Base-by-base conservation (phyloP, 345 rosid species). In the Salix caprea region DNA sequence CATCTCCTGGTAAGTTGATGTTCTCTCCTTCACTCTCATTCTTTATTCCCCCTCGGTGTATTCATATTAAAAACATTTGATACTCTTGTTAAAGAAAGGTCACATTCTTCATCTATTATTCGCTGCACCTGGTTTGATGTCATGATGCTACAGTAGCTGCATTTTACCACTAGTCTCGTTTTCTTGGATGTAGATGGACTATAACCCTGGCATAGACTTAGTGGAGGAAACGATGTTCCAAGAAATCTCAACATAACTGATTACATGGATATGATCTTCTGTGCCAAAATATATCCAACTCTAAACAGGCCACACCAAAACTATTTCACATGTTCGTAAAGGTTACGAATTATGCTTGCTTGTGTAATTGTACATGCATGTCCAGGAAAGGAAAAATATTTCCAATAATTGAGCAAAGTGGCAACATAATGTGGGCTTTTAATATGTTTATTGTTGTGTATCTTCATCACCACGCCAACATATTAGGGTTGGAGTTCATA, bases 1-100 rank as follows among this genome's bases (percentile, higher is more conserved):
- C 83, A 62, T 86, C 97, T 78, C 76, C 90, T 65, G 98, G 99
- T 96, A 62, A 89, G 92, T 64, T 81, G 67, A 78, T 12, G 34
- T 54, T 77, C 65, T 69, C 68, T 28, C 36, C 14, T 64, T 67
- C 67, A 70, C 54, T 54, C 44, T 64, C 69, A 21, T 46, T 32
- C 74, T 13, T 37, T 48, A 50, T 73, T 72, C 50, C 24, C 24
- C 62, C 62, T n/a, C 28, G 10, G 5, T 30, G 23, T 37, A 56
- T 61, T 76, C 37, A 26, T 42, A 61, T 15, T 39, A 1, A 48
- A 18, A 4, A 34, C 52, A 28, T 52, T 19, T 71, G 74, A 28
- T 71, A 19, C 30, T 40, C 40, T 36, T 4, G 21, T 5, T 14
- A 12, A 32, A 21, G 40, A 52, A 26, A 19, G 7, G 16, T 69